Evolutionary conservation across 179 eudicot species (phyloP).

Genomic region (Silene coronaria): DNA sequence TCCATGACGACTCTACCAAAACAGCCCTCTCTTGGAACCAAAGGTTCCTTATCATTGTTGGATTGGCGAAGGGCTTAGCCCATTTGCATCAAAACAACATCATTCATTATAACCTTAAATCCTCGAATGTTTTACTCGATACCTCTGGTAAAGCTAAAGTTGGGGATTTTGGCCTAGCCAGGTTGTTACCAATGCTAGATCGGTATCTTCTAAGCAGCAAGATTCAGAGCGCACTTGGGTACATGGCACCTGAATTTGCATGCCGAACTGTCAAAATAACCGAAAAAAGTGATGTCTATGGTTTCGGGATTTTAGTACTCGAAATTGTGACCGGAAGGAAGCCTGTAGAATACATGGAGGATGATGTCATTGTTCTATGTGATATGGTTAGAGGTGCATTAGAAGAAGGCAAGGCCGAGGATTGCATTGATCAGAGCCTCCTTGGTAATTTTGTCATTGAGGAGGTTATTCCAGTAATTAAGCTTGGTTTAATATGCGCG

Average conservation of each 20-base stretch:
- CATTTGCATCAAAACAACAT: constrained; percentile 56
- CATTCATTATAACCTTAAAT: constrained; percentile 74
- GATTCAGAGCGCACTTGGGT: constrained; percentile 88
- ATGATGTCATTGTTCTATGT: constrained; percentile 76
- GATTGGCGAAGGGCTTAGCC: constrained; percentile 68
- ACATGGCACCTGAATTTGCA: constrained; percentile 93
- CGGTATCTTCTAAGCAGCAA: constrained; percentile 76
- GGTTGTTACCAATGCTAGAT: constrained; percentile 62
- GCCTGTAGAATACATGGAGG: constrained; percentile 93
- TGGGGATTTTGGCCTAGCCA: constrained; percentile 71
- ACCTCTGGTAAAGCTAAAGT: constrained; percentile 50
- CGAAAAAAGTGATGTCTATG: constrained; percentile 82
- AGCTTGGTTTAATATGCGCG: constrained; percentile 79
- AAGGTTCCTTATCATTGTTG: constrained; percentile 54
- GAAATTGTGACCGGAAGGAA: constrained; percentile 74
- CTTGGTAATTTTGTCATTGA: constrained; percentile 51
- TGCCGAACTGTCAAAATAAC: constrained; percentile 80
- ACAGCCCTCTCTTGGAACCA: constrained; percentile 59
- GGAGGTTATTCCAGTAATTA: constrained; percentile 66
- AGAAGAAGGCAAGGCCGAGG: constrained; percentile 68
- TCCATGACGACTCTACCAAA: constrained; percentile 40
- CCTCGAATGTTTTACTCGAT: constrained; percentile 57
- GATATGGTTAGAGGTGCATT: constrained; percentile 78
- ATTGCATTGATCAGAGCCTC: constrained; percentile 57
- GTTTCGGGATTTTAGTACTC: constrained; percentile 66